Evolutionary conservation across 2,329 filamentous ascomycete genomes (phyloP).

Genomic region (Phaeoacremonium minimum): DNA sequence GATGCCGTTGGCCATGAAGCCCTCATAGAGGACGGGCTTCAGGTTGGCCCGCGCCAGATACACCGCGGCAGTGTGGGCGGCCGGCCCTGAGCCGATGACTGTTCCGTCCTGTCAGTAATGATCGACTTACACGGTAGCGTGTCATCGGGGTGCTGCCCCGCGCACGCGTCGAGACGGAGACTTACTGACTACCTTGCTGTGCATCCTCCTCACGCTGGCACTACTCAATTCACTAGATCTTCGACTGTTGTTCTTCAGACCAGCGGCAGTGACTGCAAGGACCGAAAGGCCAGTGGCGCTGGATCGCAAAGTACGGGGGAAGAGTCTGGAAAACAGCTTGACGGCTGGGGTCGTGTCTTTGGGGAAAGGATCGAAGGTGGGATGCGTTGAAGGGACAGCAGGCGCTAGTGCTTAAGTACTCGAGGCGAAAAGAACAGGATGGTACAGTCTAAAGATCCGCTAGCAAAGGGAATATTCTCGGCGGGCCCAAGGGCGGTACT

Average conservation of each 20-base stretch:
- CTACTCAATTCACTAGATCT: slow-evolving; percentile 28
- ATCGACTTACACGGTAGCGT: slow-evolving; percentile 2
- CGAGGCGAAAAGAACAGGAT: too few relatives aligned
- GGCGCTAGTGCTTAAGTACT: too few relatives aligned
- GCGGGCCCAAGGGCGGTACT: too few relatives aligned
- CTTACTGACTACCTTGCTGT: slow-evolving; percentile 86
- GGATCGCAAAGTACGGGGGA: slow-evolving; percentile 73
- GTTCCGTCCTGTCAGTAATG: slow-evolving; percentile 14
- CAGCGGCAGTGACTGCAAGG: slow-evolving; percentile 62
- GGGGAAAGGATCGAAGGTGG: too few relatives aligned
- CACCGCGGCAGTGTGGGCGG: slow-evolving; percentile 94
- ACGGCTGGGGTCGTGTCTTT: slow-evolving; percentile 46
- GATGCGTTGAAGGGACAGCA: too few relatives aligned
- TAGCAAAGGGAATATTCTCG: too few relatives aligned
- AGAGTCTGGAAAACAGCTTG: slow-evolving; percentile 90
- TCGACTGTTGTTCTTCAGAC: slow-evolving; percentile 47
- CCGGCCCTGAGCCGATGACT: slow-evolving; percentile 91
- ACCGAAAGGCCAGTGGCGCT: slow-evolving; percentile 69
- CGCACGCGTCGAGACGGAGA: slow-evolving; percentile 21
- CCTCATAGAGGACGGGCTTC: slow-evolving; percentile 93
- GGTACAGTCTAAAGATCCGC: too few relatives aligned
- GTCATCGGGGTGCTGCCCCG: too few relatives aligned
- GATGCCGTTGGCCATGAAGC: slow-evolving; percentile 95
- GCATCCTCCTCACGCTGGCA: slow-evolving; percentile 63
- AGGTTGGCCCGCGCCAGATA: slow-evolving; percentile 94